Evolutionary conservation across 768 basidiomycete species (phyloP), one percentile per base, ranked within the genome.

Genomic region (Auriculariales sp.): DNA sequence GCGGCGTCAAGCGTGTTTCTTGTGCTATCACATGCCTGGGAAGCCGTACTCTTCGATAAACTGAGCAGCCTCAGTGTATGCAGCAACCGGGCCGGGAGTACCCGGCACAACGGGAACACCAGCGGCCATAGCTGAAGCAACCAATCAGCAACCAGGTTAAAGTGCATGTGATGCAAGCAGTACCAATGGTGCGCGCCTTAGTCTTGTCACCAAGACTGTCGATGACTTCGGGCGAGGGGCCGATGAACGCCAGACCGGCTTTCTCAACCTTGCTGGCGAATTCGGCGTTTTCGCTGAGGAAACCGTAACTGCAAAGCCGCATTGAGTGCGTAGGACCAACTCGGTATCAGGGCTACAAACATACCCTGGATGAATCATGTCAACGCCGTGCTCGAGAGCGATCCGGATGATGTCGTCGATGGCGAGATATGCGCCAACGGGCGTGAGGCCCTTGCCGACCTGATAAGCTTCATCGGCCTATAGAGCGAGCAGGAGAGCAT

Each of bases 331-430:
- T 32, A 27, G 34, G 14, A 12, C 17, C 19, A 12, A 12, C 24
- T 25, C 36, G 30, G n/a, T n/a, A n/a, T n/a, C n/a, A n/a, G n/a
- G 28, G 46, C 19, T 22, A 29, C 28, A 35, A 47, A 65, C 72
- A 60, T 57, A 91, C 89, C 93, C 92, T 10, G 92, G 95, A 67
- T 98, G 95, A 62, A 99, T 98, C 95, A 99, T 98, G 64, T 97
- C 94, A 24, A 99, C 95, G 24, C 90, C 93, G 65, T 98, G 92
- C 66, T 98, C 93, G 36, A 98, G 74, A n/a, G 92, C 90, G 56
- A 92, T 83, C 55, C 81, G 71, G 67, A 99, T 92, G 66, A 99
- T 98, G 60, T 95, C 92, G 58, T 98, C 91, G 64, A 97, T 93
- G 2, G 93, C 83, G 55, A 99, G 84, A 66, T 99, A 99, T 9